Base-by-base conservation (phyloP, 2,329 filamentous ascomycete genomes). In the Ophiostoma australiae region DNA sequence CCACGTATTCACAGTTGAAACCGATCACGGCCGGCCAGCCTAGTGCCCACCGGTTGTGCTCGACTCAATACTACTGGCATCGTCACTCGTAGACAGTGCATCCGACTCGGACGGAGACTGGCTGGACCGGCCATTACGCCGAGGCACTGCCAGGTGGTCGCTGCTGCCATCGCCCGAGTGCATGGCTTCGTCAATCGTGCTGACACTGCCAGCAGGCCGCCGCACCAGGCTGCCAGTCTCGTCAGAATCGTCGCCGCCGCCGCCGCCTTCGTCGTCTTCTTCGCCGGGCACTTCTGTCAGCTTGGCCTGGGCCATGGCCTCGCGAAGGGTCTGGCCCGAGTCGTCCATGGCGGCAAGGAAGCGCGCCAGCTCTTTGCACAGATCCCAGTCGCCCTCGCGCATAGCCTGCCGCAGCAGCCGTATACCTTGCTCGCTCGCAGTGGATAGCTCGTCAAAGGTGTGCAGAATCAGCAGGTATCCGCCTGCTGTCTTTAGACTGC, bases 391-490 rank as follows among this genome's bases (percentile, higher is more conserved):
- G 68, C 89, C 89, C 78, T 94, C 93, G 41, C 88, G 85, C 76
- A 94, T 94, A 0, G 94, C 95, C 68, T 91, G 85, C 41, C 88
- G 88, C 71, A 99, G 85, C 33, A 99, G 82, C 15, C 93, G 87
- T 4, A 97, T 91, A 27, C 93, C 89, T 77, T 94, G 91, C 76
- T 92, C 89, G 17, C 89, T 90, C 27, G 89, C 90, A 1, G 89
- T 84, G 13, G 85, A 86, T 61, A 91, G 80, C 78, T 92, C 90
- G 74, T 91, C 88, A 72, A 91, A 85, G 0, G 93, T 96, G 78
- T 99, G 94, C 48, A 99, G 83, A 48, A 99, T 92, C 23, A 99
- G 87, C n/a, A 99, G 85, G 79, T 98, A 99, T 0, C 96, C 95
- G 11, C 94, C 94, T 1, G 95, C 96, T 6, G 95, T 99, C 80